A percentile compares a stretch with the other conserved stretches of the same genome.
Conservation (phyloP, 768 basidiomycete species). For the Sporobolomyces roseus region DNA sequence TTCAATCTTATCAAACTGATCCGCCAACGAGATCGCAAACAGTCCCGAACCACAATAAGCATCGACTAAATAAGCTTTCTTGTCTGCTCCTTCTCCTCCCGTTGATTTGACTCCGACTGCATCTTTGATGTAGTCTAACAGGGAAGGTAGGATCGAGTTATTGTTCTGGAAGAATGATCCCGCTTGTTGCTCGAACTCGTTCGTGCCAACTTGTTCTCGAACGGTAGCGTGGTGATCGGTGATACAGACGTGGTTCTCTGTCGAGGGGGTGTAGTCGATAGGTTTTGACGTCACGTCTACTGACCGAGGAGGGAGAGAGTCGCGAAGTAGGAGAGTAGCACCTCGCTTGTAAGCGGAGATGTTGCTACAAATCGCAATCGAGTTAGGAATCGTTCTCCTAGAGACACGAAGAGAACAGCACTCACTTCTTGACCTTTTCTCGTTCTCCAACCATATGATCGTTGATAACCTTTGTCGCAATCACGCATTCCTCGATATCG, state of each 20-base stretch:
- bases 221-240: slow-evolving; percentile 75
- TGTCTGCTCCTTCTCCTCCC: not conserved
- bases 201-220: slow-evolving; percentile 76
- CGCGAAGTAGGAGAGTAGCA: slow-evolving; percentile 83
- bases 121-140: slow-evolving; percentile 76
- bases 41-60: slow-evolving; percentile 76
- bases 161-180: slow-evolving; percentile 99
- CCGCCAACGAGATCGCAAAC: slow-evolving; percentile 77
- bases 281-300: slow-evolving; percentile 22
- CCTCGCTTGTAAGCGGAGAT: slow-evolving; percentile 77
- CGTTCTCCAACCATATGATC: slow-evolving; percentile 61
- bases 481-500: slow-evolving; percentile 75
- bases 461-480: slow-evolving; percentile 68
- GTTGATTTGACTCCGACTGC: slow-evolving; percentile 54
- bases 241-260: slow-evolving; percentile 65
- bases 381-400: too few species aligned
- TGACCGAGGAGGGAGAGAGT: slow-evolving; percentile 59
- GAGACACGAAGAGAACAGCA: slow-evolving; percentile 6
- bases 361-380: slow-evolving; percentile 54
- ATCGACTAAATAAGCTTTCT: slow-evolving; percentile 80
- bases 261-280: slow-evolving; percentile 29
- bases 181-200: slow-evolving; percentile 76
- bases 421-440: slow-evolving; percentile 65
- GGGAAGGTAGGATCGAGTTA: slow-evolving; percentile 77
- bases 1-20: slow-evolving; percentile 67